These are phyloP conservation scores for Picochlorum sp. DNA, from an alignment of 139 green algal genomes.

Conservation along the genomic window DNA sequence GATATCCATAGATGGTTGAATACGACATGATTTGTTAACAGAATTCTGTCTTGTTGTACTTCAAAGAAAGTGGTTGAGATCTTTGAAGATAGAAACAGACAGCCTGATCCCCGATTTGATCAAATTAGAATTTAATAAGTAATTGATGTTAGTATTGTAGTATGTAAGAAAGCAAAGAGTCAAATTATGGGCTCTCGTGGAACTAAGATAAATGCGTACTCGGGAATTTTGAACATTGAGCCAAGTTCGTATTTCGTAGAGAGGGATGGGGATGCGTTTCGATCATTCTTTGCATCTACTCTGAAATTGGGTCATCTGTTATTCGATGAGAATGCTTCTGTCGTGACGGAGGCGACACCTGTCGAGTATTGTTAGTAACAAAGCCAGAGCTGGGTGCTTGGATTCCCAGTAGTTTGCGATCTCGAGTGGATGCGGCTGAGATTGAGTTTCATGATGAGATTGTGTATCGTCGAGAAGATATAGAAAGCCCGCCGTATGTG, in stretches of 20 bases:
- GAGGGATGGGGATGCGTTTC: constrained; percentile 26
- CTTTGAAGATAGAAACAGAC: no score
- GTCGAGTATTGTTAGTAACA: constrained; percentile 30
- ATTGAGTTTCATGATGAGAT: constrained; percentile 22
- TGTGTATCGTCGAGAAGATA: constrained; percentile 19
- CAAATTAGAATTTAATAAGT: no score
- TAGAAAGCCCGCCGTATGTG: constrained; percentile 16
- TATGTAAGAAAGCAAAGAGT: no score
- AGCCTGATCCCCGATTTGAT: no score
- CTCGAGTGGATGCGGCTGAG: background rate
- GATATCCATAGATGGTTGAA: no score
- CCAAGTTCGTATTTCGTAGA: constrained; percentile 25
- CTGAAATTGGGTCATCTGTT: background rate
- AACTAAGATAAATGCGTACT: no score
- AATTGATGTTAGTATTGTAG: no score
- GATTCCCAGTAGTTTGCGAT: constrained; percentile 16
- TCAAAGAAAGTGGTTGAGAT: no score
- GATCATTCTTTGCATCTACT: constrained; percentile 18
- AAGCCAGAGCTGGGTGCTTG: constrained; percentile 29
- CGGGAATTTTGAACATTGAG: no score
- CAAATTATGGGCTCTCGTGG: no score
- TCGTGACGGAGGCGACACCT: background rate
- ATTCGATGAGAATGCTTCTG: background rate
- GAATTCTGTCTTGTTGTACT: no score
- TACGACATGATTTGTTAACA: no score